Evolutionary conservation across 192 early-diverging fungal species (phyloP), one percentile per base, ranked within the genome.

Genomic region (Backusella liffmaniae): DNA sequence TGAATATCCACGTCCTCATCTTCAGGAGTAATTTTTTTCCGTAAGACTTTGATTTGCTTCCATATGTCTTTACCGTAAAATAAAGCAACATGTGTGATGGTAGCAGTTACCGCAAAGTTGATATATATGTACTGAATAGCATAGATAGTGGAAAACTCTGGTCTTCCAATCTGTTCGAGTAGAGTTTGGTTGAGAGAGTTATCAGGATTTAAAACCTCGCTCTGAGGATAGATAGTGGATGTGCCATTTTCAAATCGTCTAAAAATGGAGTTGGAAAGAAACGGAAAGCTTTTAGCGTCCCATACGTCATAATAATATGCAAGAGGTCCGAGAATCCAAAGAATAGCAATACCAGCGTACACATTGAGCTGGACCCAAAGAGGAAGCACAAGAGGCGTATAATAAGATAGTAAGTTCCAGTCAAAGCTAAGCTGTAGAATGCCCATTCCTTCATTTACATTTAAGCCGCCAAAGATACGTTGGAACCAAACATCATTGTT

Each of bases 291-390:
- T 36, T 82, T 77, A 3, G 87, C 85, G 76, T 84, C 75, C 86
- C 87, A 89, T 16, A 83, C 76, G 56, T 88, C 84, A 70, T 49
- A 80, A 77, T 89, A 90, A 75, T 88, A 89, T 18, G 85, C 76
- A 9, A 86, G 80, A 4, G 92, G 93, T 1, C 83, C 84, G 3
- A 88, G 68, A 67, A 92, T 74, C 90, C 90, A 93, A 15, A 77
- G 26, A 32, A 73, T 32, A 4, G 46, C 44, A 37, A 92, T 88
- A 16, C 91, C 90, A n/a, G 84, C 83, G 77, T 92, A 89, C 46
- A 91, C 85, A 74, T 93, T 93, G 71, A 88, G 82, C 26, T 88
- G 86, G 32, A 90, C 87, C 79, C 88, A 90, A 79, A 90, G 92
- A 34, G 94, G 94, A 66, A 90, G 86, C 16, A 88, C 76, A 16